phyloP scores from a whole-genome alignment of 73 alveolate genomes.

The Paramecium caudatum region DNA sequence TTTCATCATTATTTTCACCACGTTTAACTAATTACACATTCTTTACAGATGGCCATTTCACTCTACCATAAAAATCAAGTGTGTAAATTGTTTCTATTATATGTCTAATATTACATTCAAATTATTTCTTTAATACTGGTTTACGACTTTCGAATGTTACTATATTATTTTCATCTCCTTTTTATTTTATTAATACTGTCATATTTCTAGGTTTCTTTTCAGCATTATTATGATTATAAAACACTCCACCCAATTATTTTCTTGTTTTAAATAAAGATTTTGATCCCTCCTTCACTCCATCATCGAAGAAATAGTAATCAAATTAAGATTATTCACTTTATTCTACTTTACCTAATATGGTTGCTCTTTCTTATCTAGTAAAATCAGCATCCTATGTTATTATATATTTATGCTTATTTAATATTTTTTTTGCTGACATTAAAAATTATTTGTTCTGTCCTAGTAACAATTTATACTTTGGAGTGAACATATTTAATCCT shows the following conservation, averaged over 20 bases:
- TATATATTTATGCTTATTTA: not conserved
- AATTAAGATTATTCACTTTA: not conserved
- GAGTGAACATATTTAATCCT: conserved; percentile 42
- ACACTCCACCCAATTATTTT: conserved; percentile 22
- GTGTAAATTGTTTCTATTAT: conserved; percentile 37
- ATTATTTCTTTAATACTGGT: not conserved
- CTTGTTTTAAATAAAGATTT: not conserved
- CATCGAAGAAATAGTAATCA: conserved; percentile 1
- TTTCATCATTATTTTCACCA: not conserved
- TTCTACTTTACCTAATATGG: not conserved
- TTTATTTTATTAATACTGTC: not conserved
- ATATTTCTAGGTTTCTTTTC: conserved; percentile 42
- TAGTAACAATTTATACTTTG: not conserved
- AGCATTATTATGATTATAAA: not conserved
- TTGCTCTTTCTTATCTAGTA: not conserved
- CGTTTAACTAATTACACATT: conserved; percentile 13
- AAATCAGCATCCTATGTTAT: conserved; percentile 24
- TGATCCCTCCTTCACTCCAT: not conserved
- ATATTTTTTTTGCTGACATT: not conserved
- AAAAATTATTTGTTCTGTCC: conserved; percentile 14
- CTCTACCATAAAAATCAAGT: conserved; percentile 62
- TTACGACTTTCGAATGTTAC: conserved; percentile 2
- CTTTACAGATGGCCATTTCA: conserved; percentile 42
- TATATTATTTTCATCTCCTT: not conserved
- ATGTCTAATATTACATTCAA: not conserved